These are phyloP conservation scores for Arabidopsis suecica DNA, from an alignment of 345 rosid genomes.

Conservation along the genomic window DNA sequence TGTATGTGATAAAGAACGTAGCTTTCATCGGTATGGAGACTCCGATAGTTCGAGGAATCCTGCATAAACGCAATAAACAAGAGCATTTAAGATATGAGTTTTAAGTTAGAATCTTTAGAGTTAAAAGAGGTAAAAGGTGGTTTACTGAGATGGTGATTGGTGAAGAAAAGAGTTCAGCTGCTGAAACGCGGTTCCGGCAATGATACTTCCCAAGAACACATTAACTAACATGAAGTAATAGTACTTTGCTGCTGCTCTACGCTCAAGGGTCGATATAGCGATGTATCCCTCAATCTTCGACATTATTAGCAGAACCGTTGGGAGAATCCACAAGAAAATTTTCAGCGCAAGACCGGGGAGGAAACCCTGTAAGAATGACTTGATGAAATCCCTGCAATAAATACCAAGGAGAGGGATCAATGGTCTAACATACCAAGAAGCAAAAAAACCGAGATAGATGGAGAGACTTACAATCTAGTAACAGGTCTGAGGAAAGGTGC, in stretches of 20 bases:
- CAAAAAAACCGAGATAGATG: background rate
- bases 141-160: constrained; percentile 90
- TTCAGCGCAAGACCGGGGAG: constrained; percentile 96
- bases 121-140: constrained; percentile 28
- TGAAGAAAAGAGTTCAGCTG: constrained; percentile 89
- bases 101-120: background rate
- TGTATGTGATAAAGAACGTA: constrained; percentile 91
- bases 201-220: constrained; percentile 94
- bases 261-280: constrained; percentile 76
- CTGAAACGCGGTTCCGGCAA: constrained; percentile 90
- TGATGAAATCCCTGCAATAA: constrained; percentile 76
- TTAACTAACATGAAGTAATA: constrained; percentile 96
- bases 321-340: constrained; percentile 79
- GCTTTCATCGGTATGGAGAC: constrained; percentile 99
- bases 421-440: constrained; percentile 7
- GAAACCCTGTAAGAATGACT: constrained; percentile 97
- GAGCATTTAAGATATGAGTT: constrained; percentile 1
- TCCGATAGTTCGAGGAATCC: constrained; percentile 96
- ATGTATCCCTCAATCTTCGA: constrained; percentile 95
- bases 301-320: constrained; percentile 78
- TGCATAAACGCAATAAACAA: constrained; percentile 39
- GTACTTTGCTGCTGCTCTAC: constrained; percentile 86
- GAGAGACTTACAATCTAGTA: constrained; percentile 76
- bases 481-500: constrained; percentile 98
- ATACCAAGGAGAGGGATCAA: constrained; percentile 30